Base-by-base conservation (phyloP, 257 asterid species). In the Solanum sejunctum region DNA sequence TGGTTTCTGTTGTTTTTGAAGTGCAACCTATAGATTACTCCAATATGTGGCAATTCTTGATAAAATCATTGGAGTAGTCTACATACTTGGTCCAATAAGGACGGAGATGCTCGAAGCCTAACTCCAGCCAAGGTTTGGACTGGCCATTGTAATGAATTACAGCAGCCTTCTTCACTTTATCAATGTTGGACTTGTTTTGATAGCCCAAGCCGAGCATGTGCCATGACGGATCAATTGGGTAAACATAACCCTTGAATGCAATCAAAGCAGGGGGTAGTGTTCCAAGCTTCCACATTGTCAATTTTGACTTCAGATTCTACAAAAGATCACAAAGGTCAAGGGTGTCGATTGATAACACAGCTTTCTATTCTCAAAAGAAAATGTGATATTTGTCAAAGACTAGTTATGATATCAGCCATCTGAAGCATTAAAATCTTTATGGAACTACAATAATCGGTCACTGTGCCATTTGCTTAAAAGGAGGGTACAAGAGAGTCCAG, bases 171-270 rank as follows among this genome's bases (percentile, higher is more conserved):
- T 93, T 92, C 86, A 95, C 93, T 71, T 83, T 88, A 83, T 94
- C 96, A 28, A 95, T 60, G 85, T 90, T 91, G 85, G 98, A 93
- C 63, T 90, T 93, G 52, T 89, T 95, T 92, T 96, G 99, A 90
- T 96, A 96, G 52, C 99, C 99, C 93, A 96, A 90, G 60, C 99
- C 99, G 84, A 96, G 98, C 99, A 96, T 92, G 95, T 96, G 99
- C 99, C 99, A 95, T 47, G 94, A 92, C 54, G 98, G 91, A 69
- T 96, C 98, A 26, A 96, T 96, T 52, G 99, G 96, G 87, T 93
- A 96, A 84, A 96, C 92, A 45, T 95, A 89, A 54, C 97, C 98
- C 89, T 85, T 95, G 84, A 96, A 96, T 86, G 99, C 99, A 85
- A 96, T 95, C 89, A 96, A 90, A 88, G 99, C 99, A 26, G 99